Evolutionary conservation across 2,329 filamentous ascomycete species (phyloP).

Genomic region (Xylaria sp.): DNA sequence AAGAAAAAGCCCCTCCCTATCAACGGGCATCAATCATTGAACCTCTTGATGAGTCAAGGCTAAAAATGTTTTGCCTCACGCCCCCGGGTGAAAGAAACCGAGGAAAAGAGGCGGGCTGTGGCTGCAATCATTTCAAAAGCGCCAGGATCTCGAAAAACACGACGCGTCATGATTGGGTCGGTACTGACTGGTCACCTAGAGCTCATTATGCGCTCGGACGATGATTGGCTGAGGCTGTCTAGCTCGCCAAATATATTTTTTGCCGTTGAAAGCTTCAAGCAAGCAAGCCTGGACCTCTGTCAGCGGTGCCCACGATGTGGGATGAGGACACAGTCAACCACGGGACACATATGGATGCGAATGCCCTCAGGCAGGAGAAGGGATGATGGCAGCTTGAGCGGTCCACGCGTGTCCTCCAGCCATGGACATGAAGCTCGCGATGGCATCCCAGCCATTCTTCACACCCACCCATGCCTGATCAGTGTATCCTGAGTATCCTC

Average conservation of each 20-base stretch:
- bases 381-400: neutral
- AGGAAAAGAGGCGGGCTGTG: conserved; percentile 21
- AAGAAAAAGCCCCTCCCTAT: neutral
- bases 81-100: conserved; percentile 12
- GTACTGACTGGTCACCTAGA: conserved; percentile 21
- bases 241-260: conserved; percentile 30
- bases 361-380: neutral
- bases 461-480: neutral
- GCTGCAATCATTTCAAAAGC: conserved; percentile 34
- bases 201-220: conserved; percentile 34
- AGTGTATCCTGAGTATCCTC: neutral
- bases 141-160: conserved; percentile 23
- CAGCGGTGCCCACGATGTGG: conserved; percentile 2
- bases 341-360: no score
- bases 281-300: conserved; percentile 10
- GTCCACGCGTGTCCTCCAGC: neutral
- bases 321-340: neutral
- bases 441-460: neutral
- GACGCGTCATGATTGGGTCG: conserved; percentile 37
- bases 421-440: neutral
- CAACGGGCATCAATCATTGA: no score
- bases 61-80: conserved; percentile 7
- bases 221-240: conserved; percentile 33
- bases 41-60: conserved; percentile 28
- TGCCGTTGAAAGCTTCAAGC: conserved; percentile 18